phyloP scores from a whole-genome alignment of 2,329 filamentous ascomycete genomes.

The Fusarium hostae region DNA sequence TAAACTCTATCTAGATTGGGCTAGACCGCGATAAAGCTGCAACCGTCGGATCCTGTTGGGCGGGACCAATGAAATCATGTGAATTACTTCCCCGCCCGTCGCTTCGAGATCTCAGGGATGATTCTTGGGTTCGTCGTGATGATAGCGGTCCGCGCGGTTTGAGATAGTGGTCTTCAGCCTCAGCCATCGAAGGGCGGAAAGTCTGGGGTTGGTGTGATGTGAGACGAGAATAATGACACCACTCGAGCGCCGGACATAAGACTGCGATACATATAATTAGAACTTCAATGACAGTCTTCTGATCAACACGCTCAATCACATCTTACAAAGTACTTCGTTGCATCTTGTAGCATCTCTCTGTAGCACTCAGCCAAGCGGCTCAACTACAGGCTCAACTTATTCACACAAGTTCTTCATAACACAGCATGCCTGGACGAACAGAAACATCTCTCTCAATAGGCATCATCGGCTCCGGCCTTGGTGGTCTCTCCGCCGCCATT shows the following conservation, averaged over 20 bases:
- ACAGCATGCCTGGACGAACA: slow-evolving; percentile 10
- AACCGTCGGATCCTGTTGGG: slow-evolving; percentile 14
- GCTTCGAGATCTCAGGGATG: background rate
- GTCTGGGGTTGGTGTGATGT: no score
- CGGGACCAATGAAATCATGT: background rate
- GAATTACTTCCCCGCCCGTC: slow-evolving; percentile 4
- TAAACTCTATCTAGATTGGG: background rate
- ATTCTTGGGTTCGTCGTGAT: background rate
- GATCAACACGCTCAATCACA: background rate
- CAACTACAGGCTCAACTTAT: no score
- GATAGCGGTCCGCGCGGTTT: slow-evolving; percentile 21
- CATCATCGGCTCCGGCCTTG: slow-evolving; percentile 61
- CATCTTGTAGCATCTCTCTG: background rate
- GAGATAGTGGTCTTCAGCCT: background rate
- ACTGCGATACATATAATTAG: background rate
- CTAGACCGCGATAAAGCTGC: slow-evolving; percentile 12
- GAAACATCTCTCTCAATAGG: slow-evolving; percentile 16
- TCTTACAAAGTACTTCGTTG: background rate
- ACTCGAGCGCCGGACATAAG: background rate
- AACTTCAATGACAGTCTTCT: background rate
- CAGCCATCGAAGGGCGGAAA: background rate
- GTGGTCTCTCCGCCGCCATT: slow-evolving; percentile 63
- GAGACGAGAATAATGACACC: background rate
- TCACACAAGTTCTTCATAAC: no score
- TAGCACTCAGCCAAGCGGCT: background rate